A percentile compares a stretch with the other conserved stretches of the same genome.
phyloP scores from a whole-genome alignment of 2,329 filamentous ascomycete species.

The Leptographium wingfieldii region DNA sequence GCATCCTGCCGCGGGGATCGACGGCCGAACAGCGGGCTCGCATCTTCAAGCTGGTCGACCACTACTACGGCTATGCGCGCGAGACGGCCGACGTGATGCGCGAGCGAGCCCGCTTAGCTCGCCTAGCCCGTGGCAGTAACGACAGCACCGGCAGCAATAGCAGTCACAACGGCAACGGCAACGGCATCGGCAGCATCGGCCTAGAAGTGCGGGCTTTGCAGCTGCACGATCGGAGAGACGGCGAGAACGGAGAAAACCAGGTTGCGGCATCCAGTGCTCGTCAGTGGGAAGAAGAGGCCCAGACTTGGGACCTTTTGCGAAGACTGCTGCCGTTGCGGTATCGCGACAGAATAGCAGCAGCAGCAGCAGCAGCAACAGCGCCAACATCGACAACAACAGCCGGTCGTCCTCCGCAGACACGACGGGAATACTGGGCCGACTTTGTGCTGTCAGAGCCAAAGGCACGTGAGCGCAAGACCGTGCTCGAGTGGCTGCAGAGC shows the following conservation, averaged over 20 bases:
- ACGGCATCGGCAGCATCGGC: neutral
- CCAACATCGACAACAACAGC: constrained; percentile 4
- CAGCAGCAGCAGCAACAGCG: constrained; percentile 15
- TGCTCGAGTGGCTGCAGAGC: constrained; percentile 77
- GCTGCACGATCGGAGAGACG: neutral
- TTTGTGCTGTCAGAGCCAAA: constrained; percentile 62
- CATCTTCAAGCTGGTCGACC: constrained; percentile 54
- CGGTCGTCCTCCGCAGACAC: constrained; percentile 14
- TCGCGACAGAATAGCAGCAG: constrained; percentile 23
- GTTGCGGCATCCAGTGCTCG: constrained; percentile 31
- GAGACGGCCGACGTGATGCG: constrained; percentile 31
- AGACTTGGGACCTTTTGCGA: constrained; percentile 80
- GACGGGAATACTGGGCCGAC: constrained; percentile 44
- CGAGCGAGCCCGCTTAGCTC: constrained; percentile 22
- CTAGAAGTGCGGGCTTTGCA: neutral
- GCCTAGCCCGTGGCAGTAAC: constrained; percentile 13
- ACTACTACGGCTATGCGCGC: constrained; percentile 46
- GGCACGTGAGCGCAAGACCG: constrained; percentile 64
- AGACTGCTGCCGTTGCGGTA: constrained; percentile 63
- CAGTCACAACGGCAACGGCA: constrained; percentile 14
- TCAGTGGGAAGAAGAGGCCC: constrained; percentile 68
- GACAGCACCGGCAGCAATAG: neutral
- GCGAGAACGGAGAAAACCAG: neutral
- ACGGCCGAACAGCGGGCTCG: constrained; percentile 46
- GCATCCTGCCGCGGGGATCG: constrained; percentile 38